Base-by-base conservation (phyloP, 495 filamentous ascomycete species). In the Oidiodendron maius region DNA sequence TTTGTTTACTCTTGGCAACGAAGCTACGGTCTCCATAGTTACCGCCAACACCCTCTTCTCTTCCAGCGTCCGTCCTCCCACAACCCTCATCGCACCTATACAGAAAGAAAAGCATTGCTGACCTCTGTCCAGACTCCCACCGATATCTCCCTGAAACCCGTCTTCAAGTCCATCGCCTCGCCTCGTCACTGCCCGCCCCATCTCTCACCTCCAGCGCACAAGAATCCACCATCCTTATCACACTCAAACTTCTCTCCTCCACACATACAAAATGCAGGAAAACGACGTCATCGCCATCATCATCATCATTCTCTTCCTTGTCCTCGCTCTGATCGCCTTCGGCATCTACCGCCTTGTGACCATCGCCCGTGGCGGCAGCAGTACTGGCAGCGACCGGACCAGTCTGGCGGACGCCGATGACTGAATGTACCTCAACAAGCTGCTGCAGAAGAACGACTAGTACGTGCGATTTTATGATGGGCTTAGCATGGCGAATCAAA, bases 211-310 rank as follows among this genome's bases (percentile, higher is more conserved):
- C 23, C 32, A 30, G n/a, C 17, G 8, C 24, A 18, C 15, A 18
- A 32, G 26, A 35, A 16, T 15, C 15, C 20, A 41, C 41, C 22
- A 25, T 36, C 1, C 35, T 40, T 5, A 1, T 15, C 25, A 42
- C 28, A 18, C 5, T 25, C 23, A 16, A 34, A 18, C 39, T 18
- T 3, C 21, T 28, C 15, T 3, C n/a, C 39, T 26, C 36, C 41
- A 40, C 40, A n/a, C 54, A 41, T n/a, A n/a, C 34, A 30, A 56
- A 42, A 74, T 82, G 53, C 69, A 86, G 65, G 67, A 80, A 71
- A 90, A 90, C 77, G 76, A 86, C 68, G 76, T 82, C 61, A 86
- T 90, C 65, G 86, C 84, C 25, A 76, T 90, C 63, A 90, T 90
- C 67, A 82, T 90, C 66, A 87, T 90, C 66, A 56, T 88, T 34